Percentiles rank a stretch among this genome's conserved stretches.
These are phyloP conservation scores for Umbelopsis ramanniana DNA, from an alignment of 192 early-diverging fungal species.

Conservation along the genomic window DNA sequence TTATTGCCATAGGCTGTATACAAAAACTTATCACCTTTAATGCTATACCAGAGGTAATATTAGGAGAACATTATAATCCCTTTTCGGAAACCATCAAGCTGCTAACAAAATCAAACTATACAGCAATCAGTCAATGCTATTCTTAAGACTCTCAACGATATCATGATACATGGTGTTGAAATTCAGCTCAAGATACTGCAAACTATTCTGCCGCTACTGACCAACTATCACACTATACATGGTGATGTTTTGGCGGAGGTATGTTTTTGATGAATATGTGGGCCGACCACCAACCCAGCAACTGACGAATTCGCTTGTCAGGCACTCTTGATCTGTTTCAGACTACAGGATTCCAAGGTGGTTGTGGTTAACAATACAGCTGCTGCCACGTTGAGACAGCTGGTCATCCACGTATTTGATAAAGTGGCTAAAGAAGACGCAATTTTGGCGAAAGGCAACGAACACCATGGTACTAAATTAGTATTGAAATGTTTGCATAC, in stretches of 20 bases:
- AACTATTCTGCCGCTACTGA: constrained; percentile 86
- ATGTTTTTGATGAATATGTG: neutral
- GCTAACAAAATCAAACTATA: neutral
- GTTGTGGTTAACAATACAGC: constrained; percentile 86
- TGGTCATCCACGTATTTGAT: constrained; percentile 86
- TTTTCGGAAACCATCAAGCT: neutral
- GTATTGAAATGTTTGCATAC: neutral
- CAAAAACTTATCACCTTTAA: constrained; percentile 77
- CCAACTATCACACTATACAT: constrained; percentile 78
- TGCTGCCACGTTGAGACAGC: constrained; percentile 80
- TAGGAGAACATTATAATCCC: neutral
- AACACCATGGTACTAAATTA: neutral
- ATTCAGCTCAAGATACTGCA: constrained; percentile 95
- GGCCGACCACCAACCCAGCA: neutral
- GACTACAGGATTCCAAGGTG: constrained; percentile 83
- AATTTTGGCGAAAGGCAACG: neutral
- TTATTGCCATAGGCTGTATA: constrained; percentile 83
- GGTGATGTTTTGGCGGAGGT: constrained; percentile 84
- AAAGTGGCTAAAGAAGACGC: constrained; percentile 73
- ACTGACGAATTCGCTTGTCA: constrained; percentile 29
- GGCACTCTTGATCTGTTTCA: constrained; percentile 82
- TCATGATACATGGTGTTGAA: constrained; percentile 72
- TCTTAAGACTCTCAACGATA: constrained; percentile 72
- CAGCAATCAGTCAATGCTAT: constrained; percentile 60
- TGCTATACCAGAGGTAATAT: constrained; percentile 70